Conservation (phyloP, 2,329 filamentous ascomycete species). For the Fusarium sp. region DNA sequence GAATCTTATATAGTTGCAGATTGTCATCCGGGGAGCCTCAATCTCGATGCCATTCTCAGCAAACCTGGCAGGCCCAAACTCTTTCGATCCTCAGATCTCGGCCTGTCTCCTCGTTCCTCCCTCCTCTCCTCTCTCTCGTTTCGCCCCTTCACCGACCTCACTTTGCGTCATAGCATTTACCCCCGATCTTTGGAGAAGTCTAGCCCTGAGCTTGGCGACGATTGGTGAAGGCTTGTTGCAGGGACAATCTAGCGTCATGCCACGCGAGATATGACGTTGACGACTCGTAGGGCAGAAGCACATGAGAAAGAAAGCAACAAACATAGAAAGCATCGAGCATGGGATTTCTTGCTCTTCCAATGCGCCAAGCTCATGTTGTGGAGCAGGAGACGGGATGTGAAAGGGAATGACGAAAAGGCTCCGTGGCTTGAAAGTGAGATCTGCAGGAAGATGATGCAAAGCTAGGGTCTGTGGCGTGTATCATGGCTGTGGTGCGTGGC, state of each 20-base stretch:
- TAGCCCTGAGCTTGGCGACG: slow-evolving; percentile 10
- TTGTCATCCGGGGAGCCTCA: neutral
- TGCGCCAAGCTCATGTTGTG: slow-evolving; percentile 34
- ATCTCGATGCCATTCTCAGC: slow-evolving; percentile 27
- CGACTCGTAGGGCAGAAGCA: slow-evolving; percentile 28
- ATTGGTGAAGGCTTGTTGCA: slow-evolving; percentile 20
- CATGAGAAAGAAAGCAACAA: neutral
- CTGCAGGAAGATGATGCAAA: slow-evolving; percentile 3
- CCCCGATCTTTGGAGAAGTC: slow-evolving; percentile 14
- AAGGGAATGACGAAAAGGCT: slow-evolving; percentile 34
- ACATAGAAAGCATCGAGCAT: slow-evolving; percentile 1
- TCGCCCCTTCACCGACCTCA: slow-evolving; percentile 29
- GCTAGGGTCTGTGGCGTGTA: slow-evolving; percentile 27
- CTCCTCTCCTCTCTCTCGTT: neutral
- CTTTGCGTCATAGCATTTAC: slow-evolving; percentile 39
- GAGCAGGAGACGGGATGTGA: slow-evolving; percentile 16
- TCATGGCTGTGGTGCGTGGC: slow-evolving; percentile 33
- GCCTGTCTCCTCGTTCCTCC: neutral
- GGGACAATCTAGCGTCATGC: slow-evolving; percentile 37
- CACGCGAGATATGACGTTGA: slow-evolving; percentile 37
- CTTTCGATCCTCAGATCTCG: neutral
- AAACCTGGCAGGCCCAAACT: slow-evolving; percentile 11
- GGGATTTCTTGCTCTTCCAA: slow-evolving; percentile 18
- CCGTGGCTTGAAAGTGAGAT: slow-evolving; percentile 21
- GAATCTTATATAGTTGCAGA: slow-evolving; percentile 37